Base-by-base conservation (phyloP, 306 rosid genomes). In the Pyrus bretschneideri region DNA sequence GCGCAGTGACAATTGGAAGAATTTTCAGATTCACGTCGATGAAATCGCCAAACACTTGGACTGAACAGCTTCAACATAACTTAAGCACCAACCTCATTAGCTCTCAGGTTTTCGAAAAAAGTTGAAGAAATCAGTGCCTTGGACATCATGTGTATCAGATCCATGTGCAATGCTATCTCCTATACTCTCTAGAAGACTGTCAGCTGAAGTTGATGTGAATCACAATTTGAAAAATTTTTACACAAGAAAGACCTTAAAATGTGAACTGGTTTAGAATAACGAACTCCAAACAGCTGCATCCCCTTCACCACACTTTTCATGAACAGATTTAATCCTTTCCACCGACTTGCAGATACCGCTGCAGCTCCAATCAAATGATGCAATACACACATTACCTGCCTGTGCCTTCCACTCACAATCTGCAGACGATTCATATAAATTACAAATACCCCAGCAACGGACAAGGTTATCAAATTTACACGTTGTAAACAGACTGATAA, bases 321-420 rank as follows among this genome's bases (percentile, higher is more conserved):
- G 97, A 22, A 95, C 99, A 79, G 44, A 80, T 80, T 95, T 95
- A 75, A 95, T 95, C 85, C 85, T 92, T 88, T 95, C 97, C 73
- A 95, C 99, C 15, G 99, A 95, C 74, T 95, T 92, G 89, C 99
- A 95, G 88, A 95, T 92, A 73, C 99, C 99, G n/a, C 99, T 95
- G 82, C 99, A 95, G 83, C 97, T 92, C 99, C 97, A 95, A 81
- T 95, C 97, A 59, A 95, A 95, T 1, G 99, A 95, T 0, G 99
- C 99, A 71, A 89, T 87, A 4, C 97, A 95, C 33, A 86, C 87
- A 83, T 92, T 92, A 27, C 98, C 99, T 13, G 99, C 99, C 51
- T 89, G 93, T 4, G 98, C 95, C 88, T 95, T 95, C 99, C 97
- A 95, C 87, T 95, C 99, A 23, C 99, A 95, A 69, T 95, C 99